Conservation (phyloP, 176 grass and related monocot genomes). For the Cymbopogon citratus region DNA sequence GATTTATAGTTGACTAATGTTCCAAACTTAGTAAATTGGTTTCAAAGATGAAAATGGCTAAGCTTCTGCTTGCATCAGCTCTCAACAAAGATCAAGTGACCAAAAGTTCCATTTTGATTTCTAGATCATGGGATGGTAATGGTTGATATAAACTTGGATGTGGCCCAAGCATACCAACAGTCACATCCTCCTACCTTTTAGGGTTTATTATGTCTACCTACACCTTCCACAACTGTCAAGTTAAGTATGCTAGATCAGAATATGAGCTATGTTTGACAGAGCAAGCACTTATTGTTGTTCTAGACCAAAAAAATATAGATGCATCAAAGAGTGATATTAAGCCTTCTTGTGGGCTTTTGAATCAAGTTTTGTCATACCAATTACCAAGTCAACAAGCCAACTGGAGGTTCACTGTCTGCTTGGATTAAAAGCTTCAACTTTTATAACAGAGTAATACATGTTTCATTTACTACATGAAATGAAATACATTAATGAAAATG, state of each 20-base stretch:
- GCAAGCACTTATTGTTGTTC: background rate
- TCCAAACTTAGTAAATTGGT: background rate
- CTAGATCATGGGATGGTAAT: background rate
- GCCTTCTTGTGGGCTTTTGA: background rate
- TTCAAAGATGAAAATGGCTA: background rate
- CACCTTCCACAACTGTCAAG: no score
- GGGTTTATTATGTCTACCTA: no score
- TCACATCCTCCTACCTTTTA: background rate
- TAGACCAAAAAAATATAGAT: background rate
- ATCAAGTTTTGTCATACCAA: background rate
- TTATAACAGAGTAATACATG: background rate
- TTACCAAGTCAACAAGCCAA: background rate
- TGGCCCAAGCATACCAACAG: background rate
- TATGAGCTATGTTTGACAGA: background rate
- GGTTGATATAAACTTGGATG: background rate
- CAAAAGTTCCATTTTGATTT: background rate
- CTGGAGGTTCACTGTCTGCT: conserved; percentile 1
- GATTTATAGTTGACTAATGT: background rate
- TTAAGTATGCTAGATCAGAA: background rate
- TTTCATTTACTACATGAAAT: background rate
- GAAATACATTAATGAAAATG: background rate
- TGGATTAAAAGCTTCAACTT: background rate
- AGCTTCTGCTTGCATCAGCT: background rate
- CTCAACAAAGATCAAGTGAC: background rate
- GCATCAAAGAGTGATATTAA: background rate